Percentiles rank a stretch among this genome's conserved stretches.
Evolutionary conservation across 257 asterid species (phyloP).

Genomic region (Pogostemon cablin): DNA sequence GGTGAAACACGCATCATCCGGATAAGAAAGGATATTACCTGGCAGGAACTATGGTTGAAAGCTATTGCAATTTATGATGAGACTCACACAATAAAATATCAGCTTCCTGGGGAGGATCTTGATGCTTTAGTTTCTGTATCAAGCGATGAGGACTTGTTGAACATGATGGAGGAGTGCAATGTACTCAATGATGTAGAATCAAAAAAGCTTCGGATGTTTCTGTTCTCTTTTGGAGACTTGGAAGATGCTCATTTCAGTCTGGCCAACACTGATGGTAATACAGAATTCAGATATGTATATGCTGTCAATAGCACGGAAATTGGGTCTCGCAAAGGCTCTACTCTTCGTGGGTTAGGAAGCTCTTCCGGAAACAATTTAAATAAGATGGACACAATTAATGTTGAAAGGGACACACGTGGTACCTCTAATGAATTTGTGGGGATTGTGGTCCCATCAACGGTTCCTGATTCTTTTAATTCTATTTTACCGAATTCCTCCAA

Average conservation of each 20-base stretch:
- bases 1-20: slow-evolving; percentile 91
- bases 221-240: slow-evolving; percentile 70
- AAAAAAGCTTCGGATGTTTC: slow-evolving; percentile 73
- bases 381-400: slow-evolving; percentile 53
- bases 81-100: slow-evolving; percentile 71
- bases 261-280: slow-evolving; percentile 59
- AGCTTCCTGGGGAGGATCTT: slow-evolving; percentile 96
- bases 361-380: slow-evolving; percentile 60
- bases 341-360: slow-evolving; percentile 42
- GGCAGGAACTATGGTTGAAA: slow-evolving; percentile 72
- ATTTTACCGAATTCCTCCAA: slow-evolving; percentile 38
- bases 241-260: slow-evolving; percentile 64
- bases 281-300: slow-evolving; percentile 76
- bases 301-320: slow-evolving; percentile 80
- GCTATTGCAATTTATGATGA: slow-evolving; percentile 55
- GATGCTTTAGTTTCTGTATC: slow-evolving; percentile 91
- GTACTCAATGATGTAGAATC: slow-evolving; percentile 57
- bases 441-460: slow-evolving; percentile 40
- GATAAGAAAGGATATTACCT: slow-evolving; percentile 66
- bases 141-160: slow-evolving; percentile 80
- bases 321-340: slow-evolving; percentile 45
- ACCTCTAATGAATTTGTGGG: slow-evolving; percentile 46
- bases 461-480: slow-evolving; percentile 48
- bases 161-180: slow-evolving; percentile 93
- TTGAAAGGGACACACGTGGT: slow-evolving; percentile 45